Conservation (phyloP, 495 filamentous ascomycete genomes). For the Lasiosphaeris hirsuta region DNA sequence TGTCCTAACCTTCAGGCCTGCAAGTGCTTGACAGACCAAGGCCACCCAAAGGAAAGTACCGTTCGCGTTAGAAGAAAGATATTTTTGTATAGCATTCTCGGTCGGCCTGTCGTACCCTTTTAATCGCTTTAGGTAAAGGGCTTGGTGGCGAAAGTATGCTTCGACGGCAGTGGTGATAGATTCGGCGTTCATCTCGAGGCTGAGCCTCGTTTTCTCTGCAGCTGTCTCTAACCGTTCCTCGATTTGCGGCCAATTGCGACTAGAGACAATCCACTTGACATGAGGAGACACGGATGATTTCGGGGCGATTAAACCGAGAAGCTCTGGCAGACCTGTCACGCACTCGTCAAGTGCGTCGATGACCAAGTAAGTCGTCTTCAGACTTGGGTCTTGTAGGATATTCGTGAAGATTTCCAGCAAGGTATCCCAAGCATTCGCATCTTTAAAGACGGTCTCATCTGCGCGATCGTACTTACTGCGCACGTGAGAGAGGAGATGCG, state of each 20-base stretch:
- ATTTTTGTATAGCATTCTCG: conserved; percentile 13
- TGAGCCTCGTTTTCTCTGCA: conserved; percentile 5
- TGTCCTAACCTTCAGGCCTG: neutral
- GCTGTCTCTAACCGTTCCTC: conserved; percentile 24
- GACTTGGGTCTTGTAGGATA: conserved; percentile 31
- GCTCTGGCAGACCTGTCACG: conserved; percentile 18
- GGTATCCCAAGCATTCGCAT: conserved; percentile 28
- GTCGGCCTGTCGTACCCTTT: neutral
- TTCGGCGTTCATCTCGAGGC: conserved; percentile 31
- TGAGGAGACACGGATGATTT: conserved; percentile 4
- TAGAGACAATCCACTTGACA: conserved; percentile 41
- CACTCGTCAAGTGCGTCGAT: conserved; percentile 55
- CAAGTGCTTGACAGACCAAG: conserved; percentile 1
- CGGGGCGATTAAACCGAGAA: conserved; percentile 33
- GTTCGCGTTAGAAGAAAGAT: conserved; percentile 22
- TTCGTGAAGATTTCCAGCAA: conserved; percentile 28
- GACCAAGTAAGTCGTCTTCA: conserved; percentile 30
- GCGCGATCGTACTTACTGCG: neutral
- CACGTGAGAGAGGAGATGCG: neutral
- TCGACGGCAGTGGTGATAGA: conserved; percentile 22
- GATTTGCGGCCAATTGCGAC: conserved; percentile 24
- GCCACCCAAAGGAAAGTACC: conserved; percentile 9
- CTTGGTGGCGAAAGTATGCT: conserved; percentile 34
- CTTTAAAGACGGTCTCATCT: neutral
- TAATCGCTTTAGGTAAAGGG: neutral